Conservation (phyloP, 2,329 filamentous ascomycete species). For the Trichoderma afroharzianum region DNA sequence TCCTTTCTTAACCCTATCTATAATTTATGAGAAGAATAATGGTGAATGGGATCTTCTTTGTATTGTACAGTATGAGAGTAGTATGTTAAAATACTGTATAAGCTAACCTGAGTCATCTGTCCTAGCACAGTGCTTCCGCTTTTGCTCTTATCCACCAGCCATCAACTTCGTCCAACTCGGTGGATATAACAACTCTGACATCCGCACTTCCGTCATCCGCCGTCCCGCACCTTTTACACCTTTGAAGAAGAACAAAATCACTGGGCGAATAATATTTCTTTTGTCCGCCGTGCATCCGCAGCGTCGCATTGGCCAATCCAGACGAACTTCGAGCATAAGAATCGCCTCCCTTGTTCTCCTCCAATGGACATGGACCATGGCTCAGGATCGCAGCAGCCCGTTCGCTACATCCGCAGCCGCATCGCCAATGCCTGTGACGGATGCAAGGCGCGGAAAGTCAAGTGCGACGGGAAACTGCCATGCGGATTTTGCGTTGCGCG, state of each 20-base stretch:
- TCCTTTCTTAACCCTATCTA: neutral
- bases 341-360: neutral
- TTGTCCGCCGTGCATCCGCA: neutral
- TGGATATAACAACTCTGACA: neutral
- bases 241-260: neutral
- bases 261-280: neutral
- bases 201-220: slow-evolving; percentile 7
- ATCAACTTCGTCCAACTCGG: neutral
- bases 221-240: neutral
- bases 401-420: slow-evolving; percentile 38
- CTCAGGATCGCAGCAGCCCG: neutral
- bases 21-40: neutral
- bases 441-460: slow-evolving; percentile 54
- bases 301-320: neutral
- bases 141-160: neutral
- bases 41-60: neutral
- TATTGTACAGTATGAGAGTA: neutral
- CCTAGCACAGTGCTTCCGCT: slow-evolving; percentile 17
- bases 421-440: slow-evolving; percentile 53
- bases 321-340: neutral
- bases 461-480: slow-evolving; percentile 52
- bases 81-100: neutral
- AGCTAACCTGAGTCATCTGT: neutral
- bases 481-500: slow-evolving; percentile 49
- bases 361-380: slow-evolving; percentile 8